Conservation (phyloP, 805 yeast species). For the Cyberlindnera japonica region DNA sequence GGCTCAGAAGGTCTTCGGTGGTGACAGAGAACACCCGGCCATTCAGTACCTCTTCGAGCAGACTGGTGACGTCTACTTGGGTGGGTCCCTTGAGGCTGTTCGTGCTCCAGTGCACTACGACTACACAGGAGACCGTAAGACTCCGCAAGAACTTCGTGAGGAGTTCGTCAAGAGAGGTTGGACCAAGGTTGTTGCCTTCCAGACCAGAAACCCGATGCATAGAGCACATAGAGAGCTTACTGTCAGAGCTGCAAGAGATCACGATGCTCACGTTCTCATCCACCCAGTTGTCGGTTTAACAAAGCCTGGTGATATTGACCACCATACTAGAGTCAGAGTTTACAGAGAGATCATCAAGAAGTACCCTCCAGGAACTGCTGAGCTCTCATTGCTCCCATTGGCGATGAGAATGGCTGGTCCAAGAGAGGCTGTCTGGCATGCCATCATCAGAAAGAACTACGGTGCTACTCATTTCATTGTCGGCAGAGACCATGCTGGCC, state of each 20-base stretch:
- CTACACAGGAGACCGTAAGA: slow-evolving; percentile 79
- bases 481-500: slow-evolving; percentile 98
- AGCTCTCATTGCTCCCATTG: slow-evolving; percentile 80
- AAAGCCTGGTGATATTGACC: slow-evolving; percentile 97
- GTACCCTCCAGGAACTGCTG: slow-evolving; percentile 92
- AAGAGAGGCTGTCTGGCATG: slow-evolving; percentile 98
- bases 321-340: slow-evolving; percentile 94
- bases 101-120: slow-evolving; percentile 85
- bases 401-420: slow-evolving; percentile 99
- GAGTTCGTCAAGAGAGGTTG: slow-evolving; percentile 81
- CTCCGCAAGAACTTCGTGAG: slow-evolving; percentile 85
- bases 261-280: slow-evolving; percentile 81
- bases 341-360: slow-evolving; percentile 89
- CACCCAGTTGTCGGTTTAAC: slow-evolving; percentile 98
- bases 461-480: slow-evolving; percentile 97
- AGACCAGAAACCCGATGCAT: slow-evolving; percentile 98
- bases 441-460: slow-evolving; percentile 90
- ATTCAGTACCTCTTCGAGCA: slow-evolving; percentile 63
- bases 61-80: slow-evolving; percentile 82
- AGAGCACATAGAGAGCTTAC: slow-evolving; percentile 96
- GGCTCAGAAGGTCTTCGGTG: slow-evolving; percentile 86
- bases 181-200: slow-evolving; percentile 92
- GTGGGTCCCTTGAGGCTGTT: slow-evolving; percentile 85
- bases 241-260: slow-evolving; percentile 92
- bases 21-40: slow-evolving; percentile 97